Conservation (phyloP, 345 rosid genomes). For the Sapria himalayana region DNA sequence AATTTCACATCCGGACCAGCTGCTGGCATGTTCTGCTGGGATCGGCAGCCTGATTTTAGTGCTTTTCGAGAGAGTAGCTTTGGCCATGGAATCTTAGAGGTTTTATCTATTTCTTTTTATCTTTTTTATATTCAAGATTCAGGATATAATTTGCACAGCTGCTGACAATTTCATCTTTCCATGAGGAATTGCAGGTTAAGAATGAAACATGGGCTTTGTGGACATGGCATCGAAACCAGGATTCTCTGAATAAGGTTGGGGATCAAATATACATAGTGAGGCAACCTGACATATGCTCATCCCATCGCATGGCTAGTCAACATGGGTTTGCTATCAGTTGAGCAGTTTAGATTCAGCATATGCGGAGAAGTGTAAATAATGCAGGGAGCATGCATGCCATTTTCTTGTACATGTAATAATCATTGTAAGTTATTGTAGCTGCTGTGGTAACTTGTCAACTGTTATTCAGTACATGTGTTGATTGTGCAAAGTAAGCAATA, state of each 20-base stretch:
- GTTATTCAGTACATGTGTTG: no score
- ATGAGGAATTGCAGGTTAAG: slow-evolving; percentile 26
- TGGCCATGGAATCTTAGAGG: slow-evolving; percentile 92
- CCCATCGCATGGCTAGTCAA: no score
- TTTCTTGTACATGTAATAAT: no score
- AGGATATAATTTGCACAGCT: not conserved
- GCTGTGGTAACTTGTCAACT: no score
- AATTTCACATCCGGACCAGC: slow-evolving; percentile 64
- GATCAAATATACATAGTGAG: slow-evolving; percentile 71
- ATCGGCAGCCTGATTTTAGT: slow-evolving; percentile 71
- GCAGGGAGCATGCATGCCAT: no score
- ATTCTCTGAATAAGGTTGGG: slow-evolving; percentile 26
- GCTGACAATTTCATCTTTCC: not conserved
- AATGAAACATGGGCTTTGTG: slow-evolving; percentile 78
- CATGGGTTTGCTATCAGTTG: no score
- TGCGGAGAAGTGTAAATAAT: no score
- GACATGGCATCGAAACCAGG: slow-evolving; percentile 87
- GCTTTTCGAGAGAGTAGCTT: slow-evolving; percentile 87
- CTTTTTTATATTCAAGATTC: not conserved
- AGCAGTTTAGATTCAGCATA: no score
- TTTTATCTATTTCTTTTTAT: slow-evolving; percentile 5
- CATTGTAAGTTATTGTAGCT: no score
- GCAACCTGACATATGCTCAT: slow-evolving; percentile 43
- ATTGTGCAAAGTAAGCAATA: no score
- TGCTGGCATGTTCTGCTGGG: slow-evolving; percentile 72